Percentiles rank a stretch among this genome's conserved stretches.
Conservation (phyloP, 2,329 filamentous ascomycete genomes). For the Arthrobotrys musiformis region DNA sequence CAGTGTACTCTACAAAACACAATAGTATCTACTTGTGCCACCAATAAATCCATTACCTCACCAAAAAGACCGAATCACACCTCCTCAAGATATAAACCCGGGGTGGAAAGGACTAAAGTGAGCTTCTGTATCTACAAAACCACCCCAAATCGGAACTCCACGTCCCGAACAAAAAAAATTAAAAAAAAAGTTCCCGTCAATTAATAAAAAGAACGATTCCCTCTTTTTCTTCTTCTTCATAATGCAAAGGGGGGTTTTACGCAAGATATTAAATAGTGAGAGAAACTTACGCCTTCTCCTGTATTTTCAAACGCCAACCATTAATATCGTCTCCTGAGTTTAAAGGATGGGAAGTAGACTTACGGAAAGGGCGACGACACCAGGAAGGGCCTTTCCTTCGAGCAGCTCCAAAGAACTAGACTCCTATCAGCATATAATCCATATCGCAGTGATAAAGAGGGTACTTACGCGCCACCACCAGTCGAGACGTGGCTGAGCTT, state of each 20-base stretch:
- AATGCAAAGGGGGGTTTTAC: too few relatives aligned
- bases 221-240: background rate
- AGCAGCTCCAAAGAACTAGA: slow-evolving; percentile 82
- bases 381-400: slow-evolving; percentile 96
- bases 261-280: background rate
- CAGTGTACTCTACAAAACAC: background rate
- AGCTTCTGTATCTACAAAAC: slow-evolving; percentile 51
- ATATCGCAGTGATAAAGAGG: background rate
- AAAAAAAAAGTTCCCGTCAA: background rate
- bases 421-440: slow-evolving; percentile 28
- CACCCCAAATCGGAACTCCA: background rate
- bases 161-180: background rate
- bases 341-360: slow-evolving; percentile 12
- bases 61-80: background rate
- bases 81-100: background rate
- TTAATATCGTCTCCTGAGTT: background rate
- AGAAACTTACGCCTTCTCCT: slow-evolving; percentile 49
- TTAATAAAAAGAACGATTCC: slow-evolving; percentile 17
- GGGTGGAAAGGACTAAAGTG: slow-evolving; percentile 26
- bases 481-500: slow-evolving; percentile 99
- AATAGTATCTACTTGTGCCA: background rate
- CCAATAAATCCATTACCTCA: slow-evolving; percentile 9
- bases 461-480: slow-evolving; percentile 79
- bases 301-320: background rate
- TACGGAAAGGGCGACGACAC: slow-evolving; percentile 85